Base-by-base conservation (phyloP, 768 basidiomycete species). In the Boletus insuetus region DNA sequence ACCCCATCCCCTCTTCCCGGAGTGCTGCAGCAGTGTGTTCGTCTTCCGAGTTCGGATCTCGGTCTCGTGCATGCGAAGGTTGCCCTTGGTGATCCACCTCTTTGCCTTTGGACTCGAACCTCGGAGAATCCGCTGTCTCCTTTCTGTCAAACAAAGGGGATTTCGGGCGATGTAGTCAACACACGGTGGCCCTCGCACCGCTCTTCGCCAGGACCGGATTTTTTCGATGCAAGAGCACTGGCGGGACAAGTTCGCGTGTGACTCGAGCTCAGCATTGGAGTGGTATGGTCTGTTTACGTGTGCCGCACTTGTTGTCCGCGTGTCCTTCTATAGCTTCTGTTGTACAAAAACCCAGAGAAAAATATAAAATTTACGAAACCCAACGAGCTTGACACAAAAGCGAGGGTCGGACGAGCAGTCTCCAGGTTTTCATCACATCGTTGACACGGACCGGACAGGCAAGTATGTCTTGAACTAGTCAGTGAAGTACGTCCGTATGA, bases 31-130 rank as follows among this genome's bases (percentile, higher is more conserved):
- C 61, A 49, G 41, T 40, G 56, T 14, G 51, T 59, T 54, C 47
- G 31, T 62, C 49, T 50, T 58, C 35, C 56, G 37, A 43, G 39
- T 39, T 51, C 17, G 49, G 52, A 51, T 49, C 61, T 54, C 38
- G 61, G 56, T 22, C 39, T 58, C 49, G 46, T 45, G 60, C 52
- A 54, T 54, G 61, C 46, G 22, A 48, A 5, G n/a, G n/a, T n/a
- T n/a, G n/a, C n/a, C n/a, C n/a, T n/a, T n/a, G n/a, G n/a, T n/a
- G n/a, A n/a, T n/a, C n/a, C n/a, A n/a, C n/a, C n/a, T n/a, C n/a
- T n/a, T 17, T 22, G n/a, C 55, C 35, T 20, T 49, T 46, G 31
- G 39, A 40, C 55, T 57, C 52, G 9, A 24, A 3, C 24, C 34
- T 22, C 37, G 37, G 37, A 26, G 13, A 22, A 5, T 31, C 16